These are phyloP conservation scores for Leucosporidium creatinivorum DNA, from an alignment of 768 basidiomycete genomes.

Conservation along the genomic window DNA sequence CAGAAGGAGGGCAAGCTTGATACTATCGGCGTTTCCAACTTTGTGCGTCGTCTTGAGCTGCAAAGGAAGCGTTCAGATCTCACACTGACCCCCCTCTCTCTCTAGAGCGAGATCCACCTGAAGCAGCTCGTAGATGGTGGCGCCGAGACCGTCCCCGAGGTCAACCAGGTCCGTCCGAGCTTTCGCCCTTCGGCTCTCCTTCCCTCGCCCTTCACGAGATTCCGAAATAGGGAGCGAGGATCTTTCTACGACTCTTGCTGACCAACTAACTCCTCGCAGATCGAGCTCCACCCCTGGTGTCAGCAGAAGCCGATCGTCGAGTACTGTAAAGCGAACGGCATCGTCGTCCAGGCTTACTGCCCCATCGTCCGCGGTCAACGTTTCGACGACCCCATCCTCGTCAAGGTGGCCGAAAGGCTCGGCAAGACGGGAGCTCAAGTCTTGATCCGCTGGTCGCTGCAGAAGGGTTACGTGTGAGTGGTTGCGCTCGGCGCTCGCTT, in stretches of 20 bases:
- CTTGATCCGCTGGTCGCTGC: slow-evolving; percentile 48
- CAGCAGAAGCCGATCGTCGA: slow-evolving; percentile 56
- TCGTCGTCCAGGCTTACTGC: slow-evolving; percentile 66
- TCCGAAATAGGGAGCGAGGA: too few relatives aligned
- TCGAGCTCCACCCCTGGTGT: slow-evolving; percentile 59
- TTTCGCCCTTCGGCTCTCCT: too few relatives aligned
- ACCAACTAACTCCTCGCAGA: slow-evolving; percentile 9
- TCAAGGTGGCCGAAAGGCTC: slow-evolving; percentile 47
- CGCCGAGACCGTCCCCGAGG: slow-evolving; percentile 55
- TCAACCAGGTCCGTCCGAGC: slow-evolving; percentile 45
- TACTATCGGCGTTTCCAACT: slow-evolving; percentile 81
- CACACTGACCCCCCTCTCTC: neutral
- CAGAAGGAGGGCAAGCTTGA: slow-evolving; percentile 67
- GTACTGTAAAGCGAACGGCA: slow-evolving; percentile 53
- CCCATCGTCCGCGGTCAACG: slow-evolving; percentile 55
- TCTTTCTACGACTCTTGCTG: too few relatives aligned
- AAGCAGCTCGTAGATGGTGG: slow-evolving; percentile 59
- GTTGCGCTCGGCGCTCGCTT: neutral
- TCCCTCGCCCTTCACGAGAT: too few relatives aligned
- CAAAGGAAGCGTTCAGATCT: neutral
- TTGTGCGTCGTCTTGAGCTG: slow-evolving; percentile 44
- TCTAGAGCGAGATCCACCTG: slow-evolving; percentile 48
- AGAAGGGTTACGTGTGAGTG: slow-evolving; percentile 39
- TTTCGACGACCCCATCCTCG: slow-evolving; percentile 49
- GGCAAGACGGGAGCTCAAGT: slow-evolving; percentile 45